Evolutionary conservation across 257 asterid species (phyloP).

Genomic region (Mentha longifolia): DNA sequence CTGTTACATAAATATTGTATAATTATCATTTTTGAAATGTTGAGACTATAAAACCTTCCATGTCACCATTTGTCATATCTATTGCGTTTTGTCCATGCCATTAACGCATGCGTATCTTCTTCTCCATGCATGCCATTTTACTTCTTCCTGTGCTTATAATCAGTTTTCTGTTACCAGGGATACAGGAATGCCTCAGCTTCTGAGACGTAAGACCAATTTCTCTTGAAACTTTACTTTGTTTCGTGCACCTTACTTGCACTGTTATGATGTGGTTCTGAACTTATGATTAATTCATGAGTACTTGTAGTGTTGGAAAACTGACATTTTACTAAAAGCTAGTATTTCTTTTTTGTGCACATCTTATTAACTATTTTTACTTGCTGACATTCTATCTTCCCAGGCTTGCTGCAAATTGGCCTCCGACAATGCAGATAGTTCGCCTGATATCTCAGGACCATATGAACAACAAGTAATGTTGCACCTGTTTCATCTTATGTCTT

Average conservation of each 20-base stretch:
- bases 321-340: not conserved
- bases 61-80: not conserved
- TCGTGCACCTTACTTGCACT: no score
- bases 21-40: not conserved
- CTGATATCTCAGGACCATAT: constrained; percentile 88
- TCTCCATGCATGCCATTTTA: constrained; percentile 15
- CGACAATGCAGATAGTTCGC: constrained; percentile 82
- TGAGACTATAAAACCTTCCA: constrained; percentile 1
- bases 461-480: constrained; percentile 74
- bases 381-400: constrained; percentile 43
- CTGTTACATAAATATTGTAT: not conserved
- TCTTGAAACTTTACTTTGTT: constrained; percentile 33
- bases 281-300: not conserved
- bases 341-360: not conserved
- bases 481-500: constrained; percentile 28
- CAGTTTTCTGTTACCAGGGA: constrained; percentile 59
- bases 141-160: constrained; percentile 20
- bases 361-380: not conserved
- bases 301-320: no score
- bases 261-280: constrained; percentile 3
- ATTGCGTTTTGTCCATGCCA: constrained; percentile 9
- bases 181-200: constrained; percentile 87
- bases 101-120: constrained; percentile 8
- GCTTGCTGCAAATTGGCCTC: constrained; percentile 95
- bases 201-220: constrained; percentile 66